A percentile compares a stretch with the other conserved stretches of the same genome.
Conservation (phyloP, 345 rosid species). For the Camelina sativa region DNA sequence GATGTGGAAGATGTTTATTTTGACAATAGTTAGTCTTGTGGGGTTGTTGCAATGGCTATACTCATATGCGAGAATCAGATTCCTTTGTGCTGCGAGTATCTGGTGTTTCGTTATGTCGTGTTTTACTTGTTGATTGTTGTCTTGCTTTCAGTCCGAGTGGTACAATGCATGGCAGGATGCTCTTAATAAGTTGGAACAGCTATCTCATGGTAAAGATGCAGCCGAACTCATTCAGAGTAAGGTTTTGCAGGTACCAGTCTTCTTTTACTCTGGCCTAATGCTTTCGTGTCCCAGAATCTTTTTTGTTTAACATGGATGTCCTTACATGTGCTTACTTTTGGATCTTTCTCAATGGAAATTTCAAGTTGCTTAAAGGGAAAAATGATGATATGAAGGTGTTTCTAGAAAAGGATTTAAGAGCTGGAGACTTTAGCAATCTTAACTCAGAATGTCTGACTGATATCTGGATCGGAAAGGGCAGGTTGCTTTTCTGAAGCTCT, state of each 20-base stretch:
- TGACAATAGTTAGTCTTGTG: constrained; percentile 3
- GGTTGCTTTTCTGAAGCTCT: constrained; percentile 60
- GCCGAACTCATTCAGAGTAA: constrained; percentile 71
- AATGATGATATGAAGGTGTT: constrained; percentile 68
- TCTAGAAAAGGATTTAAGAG: constrained; percentile 65
- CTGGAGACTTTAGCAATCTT: constrained; percentile 72
- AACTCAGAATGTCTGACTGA: constrained; percentile 91
- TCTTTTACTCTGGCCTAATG: constrained; percentile 27
- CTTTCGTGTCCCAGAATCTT: constrained; percentile 13
- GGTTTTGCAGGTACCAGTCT: constrained; percentile 68
- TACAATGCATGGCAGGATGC: constrained; percentile 72
- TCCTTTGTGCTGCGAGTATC: constrained; percentile 26
- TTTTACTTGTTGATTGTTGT: constrained; percentile 34
- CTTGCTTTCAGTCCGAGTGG: constrained; percentile 77
- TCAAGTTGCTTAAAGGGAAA: constrained; percentile 72
- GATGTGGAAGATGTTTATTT: constrained; percentile 13
- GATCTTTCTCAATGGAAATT: constrained; percentile 37
- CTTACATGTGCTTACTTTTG: constrained; percentile 29
- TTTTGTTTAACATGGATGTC: constrained; percentile 8
- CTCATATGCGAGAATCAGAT: constrained; percentile 25
- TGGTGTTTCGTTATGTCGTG: constrained; percentile 27
- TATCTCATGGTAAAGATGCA: constrained; percentile 66
- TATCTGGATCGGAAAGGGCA: constrained; percentile 94
- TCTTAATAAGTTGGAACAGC: constrained; percentile 71
- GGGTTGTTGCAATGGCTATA: constrained; percentile 23